Evolutionary conservation across 129 eudicot species (phyloP).

Genomic region (Sambucus nigra): DNA sequence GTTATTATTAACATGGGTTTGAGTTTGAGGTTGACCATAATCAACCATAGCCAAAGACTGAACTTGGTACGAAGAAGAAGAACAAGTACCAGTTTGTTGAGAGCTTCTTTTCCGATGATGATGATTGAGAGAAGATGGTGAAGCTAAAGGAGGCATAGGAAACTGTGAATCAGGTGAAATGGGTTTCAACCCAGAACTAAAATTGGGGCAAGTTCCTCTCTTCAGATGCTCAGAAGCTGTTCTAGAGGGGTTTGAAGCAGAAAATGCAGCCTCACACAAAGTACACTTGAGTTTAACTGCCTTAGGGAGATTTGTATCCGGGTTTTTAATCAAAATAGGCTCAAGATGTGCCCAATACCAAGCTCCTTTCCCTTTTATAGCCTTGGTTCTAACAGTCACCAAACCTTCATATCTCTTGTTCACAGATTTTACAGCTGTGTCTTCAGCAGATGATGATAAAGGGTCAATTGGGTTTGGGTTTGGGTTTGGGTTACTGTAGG

Average conservation of each 20-base stretch:
- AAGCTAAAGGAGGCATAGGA: constrained; percentile 40
- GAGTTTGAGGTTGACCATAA: too few relatives aligned
- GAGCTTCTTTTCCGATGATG: constrained; percentile 28
- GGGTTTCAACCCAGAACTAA: constrained; percentile 38
- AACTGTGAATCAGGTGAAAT: constrained; percentile 16
- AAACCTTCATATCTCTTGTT: constrained; percentile 54
- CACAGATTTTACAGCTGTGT: constrained; percentile 35
- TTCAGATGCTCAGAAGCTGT: constrained; percentile 79
- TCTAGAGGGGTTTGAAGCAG: constrained; percentile 79
- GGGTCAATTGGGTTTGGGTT: constrained; percentile 17
- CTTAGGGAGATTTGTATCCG: constrained; percentile 44
- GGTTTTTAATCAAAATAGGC: constrained; percentile 40
- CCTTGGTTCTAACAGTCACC: constrained; percentile 48
- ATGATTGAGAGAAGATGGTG: constrained; percentile 45
- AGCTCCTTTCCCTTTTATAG: constrained; percentile 66
- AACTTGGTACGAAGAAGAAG: not conserved
- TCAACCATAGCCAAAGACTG: not conserved
- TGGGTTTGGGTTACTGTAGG: constrained; percentile 12
- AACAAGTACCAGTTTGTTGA: constrained; percentile 1
- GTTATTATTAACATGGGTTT: too few relatives aligned
- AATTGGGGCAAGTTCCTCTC: constrained; percentile 67
- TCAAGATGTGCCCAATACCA: constrained; percentile 82
- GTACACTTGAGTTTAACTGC: constrained; percentile 59
- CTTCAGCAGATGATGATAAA: constrained; percentile 24
- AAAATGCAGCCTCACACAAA: constrained; percentile 51